These are phyloP conservation scores for Geotrichum phurueaensis DNA, from an alignment of 1,139 yeast species.

Conservation along the genomic window DNA sequence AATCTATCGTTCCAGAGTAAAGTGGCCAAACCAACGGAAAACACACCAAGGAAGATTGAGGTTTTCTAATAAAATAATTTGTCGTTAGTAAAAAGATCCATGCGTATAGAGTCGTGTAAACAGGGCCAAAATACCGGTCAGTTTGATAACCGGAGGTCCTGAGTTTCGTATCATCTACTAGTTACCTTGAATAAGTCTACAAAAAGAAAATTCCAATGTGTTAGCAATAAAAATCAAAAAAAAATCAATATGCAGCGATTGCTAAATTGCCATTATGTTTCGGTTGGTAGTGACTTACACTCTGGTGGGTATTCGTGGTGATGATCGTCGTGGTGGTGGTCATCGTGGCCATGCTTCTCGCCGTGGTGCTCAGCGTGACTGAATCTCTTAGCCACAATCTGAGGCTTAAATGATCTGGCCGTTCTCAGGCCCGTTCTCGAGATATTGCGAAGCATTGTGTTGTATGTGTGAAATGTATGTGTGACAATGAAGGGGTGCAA, in stretches of 20 bases:
- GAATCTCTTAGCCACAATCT: slow-evolving; percentile 7
- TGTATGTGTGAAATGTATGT: background rate
- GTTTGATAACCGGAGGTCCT: background rate
- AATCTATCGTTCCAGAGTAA: slow-evolving; percentile 27
- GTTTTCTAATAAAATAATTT: slow-evolving; percentile 17
- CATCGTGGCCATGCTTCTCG: slow-evolving; percentile 3
- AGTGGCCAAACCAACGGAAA: slow-evolving; percentile 25
- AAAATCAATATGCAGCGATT: background rate
- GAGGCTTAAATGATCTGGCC: slow-evolving; percentile 2
- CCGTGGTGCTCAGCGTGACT: slow-evolving; percentile 10
- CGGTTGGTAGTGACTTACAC: slow-evolving; percentile 1
- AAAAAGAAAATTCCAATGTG: background rate
- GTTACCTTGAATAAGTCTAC: background rate
- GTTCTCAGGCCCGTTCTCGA: slow-evolving; percentile 1
- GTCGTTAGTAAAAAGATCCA: background rate
- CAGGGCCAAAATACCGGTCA: background rate
- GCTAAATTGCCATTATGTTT: background rate
- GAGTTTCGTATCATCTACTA: background rate
- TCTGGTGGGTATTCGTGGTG: slow-evolving; percentile 16
- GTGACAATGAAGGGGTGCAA: background rate
- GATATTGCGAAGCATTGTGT: slow-evolving; percentile 8
- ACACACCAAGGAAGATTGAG: slow-evolving; percentile 23
- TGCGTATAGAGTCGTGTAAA: background rate
- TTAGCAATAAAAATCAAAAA: background rate
- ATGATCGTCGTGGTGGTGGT: slow-evolving; percentile 6